Base-by-base conservation (phyloP, 129 eudicot genomes). In the Chrysanthemum lavandulifolium region DNA sequence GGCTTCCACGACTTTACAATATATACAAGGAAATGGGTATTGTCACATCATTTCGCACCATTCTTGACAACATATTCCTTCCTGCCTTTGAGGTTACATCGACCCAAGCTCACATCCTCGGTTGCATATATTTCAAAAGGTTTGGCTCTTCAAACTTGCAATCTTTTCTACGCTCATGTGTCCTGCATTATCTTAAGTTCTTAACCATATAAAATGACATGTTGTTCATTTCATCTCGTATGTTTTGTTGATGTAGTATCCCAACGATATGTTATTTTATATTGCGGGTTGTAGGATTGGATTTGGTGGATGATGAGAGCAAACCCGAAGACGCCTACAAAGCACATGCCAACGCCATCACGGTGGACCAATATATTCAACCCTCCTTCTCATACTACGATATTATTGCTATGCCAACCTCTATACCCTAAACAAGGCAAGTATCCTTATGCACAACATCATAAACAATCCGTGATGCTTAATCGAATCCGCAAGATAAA, bases 261-360 rank as follows among this genome's bases (percentile, higher is more conserved):
- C n/a, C 18, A 40, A 64, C 6, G 52, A 49, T 33, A 0, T 64
- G 49, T n/a, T 15, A 1, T 16, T 25, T 16, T 1, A 31, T 56
- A 54, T 47, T 55, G 8, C 79, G 90, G 99, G 97, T 95, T 56
- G 99, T 95, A 57, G 99, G 99, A n/a, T 84, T 95, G 72, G 99
- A 95, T 81, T 82, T 95, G 73, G 99, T 95, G 72, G 99, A 95
- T 83, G 99, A 95, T 85, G 99, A 95, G 82, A 95, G 97, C 89
- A 95, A 90, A 83, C 99, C 99, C 8, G 99, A 82, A 88, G 99
- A 81, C 93, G 99, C 99, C 99, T 54, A 95, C 97, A 60, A 95
- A 95, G 36, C 99, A 95, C 89, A 95, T 95, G 99, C 99, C 94
- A 45, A 95, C 96, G 57, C 99, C 99, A 18, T 85, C 82, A 48